Conservation (phyloP, 2,329 filamentous ascomycete species). For the Cordyceps tenuipes region DNA sequence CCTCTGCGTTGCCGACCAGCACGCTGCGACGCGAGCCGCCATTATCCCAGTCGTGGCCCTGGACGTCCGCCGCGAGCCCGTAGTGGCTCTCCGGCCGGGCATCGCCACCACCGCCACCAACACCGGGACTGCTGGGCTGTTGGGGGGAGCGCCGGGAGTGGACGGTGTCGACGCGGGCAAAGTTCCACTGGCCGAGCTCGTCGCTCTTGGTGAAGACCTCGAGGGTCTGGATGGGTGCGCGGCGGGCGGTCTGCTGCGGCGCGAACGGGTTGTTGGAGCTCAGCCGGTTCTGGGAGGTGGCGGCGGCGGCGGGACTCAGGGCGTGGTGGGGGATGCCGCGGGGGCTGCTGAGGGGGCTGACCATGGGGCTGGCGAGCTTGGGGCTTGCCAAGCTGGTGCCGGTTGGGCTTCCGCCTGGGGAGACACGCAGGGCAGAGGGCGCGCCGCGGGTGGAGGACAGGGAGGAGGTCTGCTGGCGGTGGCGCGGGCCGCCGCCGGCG, state of each 20-base stretch:
- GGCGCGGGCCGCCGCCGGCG: constrained; percentile 17
- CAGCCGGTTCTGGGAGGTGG: constrained; percentile 32
- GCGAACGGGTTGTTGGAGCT: constrained; percentile 55
- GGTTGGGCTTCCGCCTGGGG: constrained; percentile 14
- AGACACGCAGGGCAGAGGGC: constrained; percentile 18
- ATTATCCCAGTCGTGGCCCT: constrained; percentile 40
- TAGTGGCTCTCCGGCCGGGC: constrained; percentile 46
- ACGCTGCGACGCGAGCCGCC: constrained; percentile 43
- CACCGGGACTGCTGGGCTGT: background rate
- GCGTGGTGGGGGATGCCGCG: constrained; percentile 14
- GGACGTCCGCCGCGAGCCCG: constrained; percentile 45
- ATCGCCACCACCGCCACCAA: background rate
- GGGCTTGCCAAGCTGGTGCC: constrained; percentile 12
- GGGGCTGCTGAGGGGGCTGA: constrained; percentile 9
- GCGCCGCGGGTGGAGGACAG: constrained; percentile 19
- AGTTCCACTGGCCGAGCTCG: constrained; percentile 51
- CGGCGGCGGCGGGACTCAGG: constrained; percentile 21
- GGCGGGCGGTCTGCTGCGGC: constrained; percentile 20
- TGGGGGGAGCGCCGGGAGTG: background rate
- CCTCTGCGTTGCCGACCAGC: constrained; percentile 42
- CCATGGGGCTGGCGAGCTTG: constrained; percentile 16
- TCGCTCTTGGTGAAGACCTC: constrained; percentile 54
- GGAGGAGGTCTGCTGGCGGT: constrained; percentile 23
- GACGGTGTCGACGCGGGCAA: constrained; percentile 37
- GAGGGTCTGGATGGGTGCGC: constrained; percentile 42